Conservation (phyloP, 345 rosid species). For the Balakata baccata region DNA sequence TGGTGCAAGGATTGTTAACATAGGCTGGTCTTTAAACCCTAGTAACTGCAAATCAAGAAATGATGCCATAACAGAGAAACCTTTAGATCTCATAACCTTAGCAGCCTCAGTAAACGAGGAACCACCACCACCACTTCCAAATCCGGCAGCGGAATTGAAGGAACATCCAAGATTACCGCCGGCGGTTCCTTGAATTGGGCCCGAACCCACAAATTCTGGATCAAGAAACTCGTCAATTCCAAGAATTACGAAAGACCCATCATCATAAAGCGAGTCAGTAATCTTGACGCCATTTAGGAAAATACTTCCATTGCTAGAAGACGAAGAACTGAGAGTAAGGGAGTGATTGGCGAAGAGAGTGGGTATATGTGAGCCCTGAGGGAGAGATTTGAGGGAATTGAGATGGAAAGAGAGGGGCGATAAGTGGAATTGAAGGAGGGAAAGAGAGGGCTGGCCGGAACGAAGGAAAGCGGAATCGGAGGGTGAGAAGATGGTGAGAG, state of each 20-base stretch:
- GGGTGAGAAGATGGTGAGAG: conserved; percentile 51
- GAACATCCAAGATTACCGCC: conserved; percentile 14
- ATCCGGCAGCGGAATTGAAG: not conserved
- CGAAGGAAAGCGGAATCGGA: conserved; percentile 37
- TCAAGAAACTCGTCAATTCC: conserved; percentile 37
- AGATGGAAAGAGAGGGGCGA: conserved; percentile 36
- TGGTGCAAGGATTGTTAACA: conserved; percentile 44
- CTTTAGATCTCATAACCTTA: conserved; percentile 30
- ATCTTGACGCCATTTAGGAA: conserved; percentile 34
- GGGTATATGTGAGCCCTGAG: conserved; percentile 37
- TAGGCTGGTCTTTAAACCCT: conserved; percentile 13
- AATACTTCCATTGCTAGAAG: conserved; percentile 1
- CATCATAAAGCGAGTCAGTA: conserved; percentile 28
- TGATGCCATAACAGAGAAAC: conserved; percentile 42
- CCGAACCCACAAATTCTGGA: conserved; percentile 15
- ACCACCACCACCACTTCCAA: not conserved
- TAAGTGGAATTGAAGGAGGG: conserved; percentile 43
- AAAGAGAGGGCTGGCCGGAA: conserved; percentile 45
- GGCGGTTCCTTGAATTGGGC: not conserved
- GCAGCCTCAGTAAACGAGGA: conserved; percentile 23
- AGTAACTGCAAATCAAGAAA: conserved; percentile 42
- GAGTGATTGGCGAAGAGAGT: conserved; percentile 36
- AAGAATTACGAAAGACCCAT: conserved; percentile 36
- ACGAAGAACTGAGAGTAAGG: conserved; percentile 30
- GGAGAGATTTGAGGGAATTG: conserved; percentile 20